phyloP scores from a whole-genome alignment of 306 rosid genomes.

The Lagenaria siceraria region DNA sequence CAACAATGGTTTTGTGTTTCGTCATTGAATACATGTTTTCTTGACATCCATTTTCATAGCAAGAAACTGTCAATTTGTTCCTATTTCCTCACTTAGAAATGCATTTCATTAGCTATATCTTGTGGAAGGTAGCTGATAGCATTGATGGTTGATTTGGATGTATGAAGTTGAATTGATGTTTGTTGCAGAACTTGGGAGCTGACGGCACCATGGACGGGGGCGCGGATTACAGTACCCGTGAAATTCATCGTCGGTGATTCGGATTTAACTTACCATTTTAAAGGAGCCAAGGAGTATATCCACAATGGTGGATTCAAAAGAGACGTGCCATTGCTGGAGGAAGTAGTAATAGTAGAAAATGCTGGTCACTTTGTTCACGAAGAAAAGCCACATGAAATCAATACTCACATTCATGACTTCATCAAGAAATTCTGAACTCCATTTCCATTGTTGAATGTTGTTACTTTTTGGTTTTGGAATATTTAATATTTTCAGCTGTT shows the following conservation, averaged over 20 bases:
- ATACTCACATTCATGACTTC: background rate
- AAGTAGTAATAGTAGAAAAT: background rate
- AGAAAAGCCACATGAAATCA: constrained; percentile 1
- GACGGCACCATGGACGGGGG: background rate
- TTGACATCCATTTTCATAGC: background rate
- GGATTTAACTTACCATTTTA: background rate
- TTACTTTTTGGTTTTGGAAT: background rate
- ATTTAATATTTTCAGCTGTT: background rate
- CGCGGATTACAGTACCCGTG: background rate
- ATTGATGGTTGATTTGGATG: background rate
- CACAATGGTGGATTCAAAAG: background rate
- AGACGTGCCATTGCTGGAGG: background rate
- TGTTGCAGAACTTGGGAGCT: constrained; percentile 2
- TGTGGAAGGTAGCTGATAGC: background rate
- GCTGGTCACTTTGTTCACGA: background rate
- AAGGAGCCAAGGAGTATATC: background rate
- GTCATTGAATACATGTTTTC: background rate
- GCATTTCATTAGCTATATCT: background rate
- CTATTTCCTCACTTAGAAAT: background rate
- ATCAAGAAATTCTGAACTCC: background rate
- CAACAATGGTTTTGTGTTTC: background rate
- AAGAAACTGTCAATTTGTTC: background rate
- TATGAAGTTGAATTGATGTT: background rate
- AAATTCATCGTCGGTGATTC: background rate
- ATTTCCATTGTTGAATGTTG: background rate